Evolutionary conservation across 805 yeast species (phyloP), one percentile per base, ranked within the genome.

Genomic region (Yueomyces sinensis): DNA sequence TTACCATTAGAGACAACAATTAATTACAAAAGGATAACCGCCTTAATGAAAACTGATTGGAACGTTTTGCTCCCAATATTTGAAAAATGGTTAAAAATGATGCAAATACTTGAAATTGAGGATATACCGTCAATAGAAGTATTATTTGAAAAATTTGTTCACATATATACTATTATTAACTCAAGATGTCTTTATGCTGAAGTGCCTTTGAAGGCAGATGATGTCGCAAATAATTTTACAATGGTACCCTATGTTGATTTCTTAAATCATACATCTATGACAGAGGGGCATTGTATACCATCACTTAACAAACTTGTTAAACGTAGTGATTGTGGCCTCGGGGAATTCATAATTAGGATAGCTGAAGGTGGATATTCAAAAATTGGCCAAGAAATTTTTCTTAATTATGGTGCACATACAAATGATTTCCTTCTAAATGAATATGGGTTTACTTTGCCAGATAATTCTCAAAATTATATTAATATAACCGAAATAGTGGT

Each of bases 201-300:
- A 3, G 56, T 82, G 2, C 76, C 81, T 1, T 64, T 68, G 32
- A 66, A 68, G 25, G 66, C 62, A 14, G 49, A 51, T 3, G 69
- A 61, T 18, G 24, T 14, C 1, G 32, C 36, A 9, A 83, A 79
- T 43, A 79, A 82, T 52, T 76, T 89, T 61, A 83, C 97, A 2
- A 61, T 89, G 72, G 96, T 89, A 0, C 98, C 98, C 0, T 77
- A 64, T 41, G 86, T 87, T 17, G 98, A 89, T 59, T 81, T 82
- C 52, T 60, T 89, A 34, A 91, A 89, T 56, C 97, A 89, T 55
- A 45, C 63, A 13, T 43, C 56, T 3, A 48, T 50, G 3, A 35
- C 61, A 27, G 65, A 66, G 4, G 70, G 65, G 29, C 76, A 72
- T 41, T 72, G 83, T 41, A 59, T 54, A 17, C 65, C 77, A 50